Conservation (phyloP, 2,329 filamentous ascomycete genomes). For the Xylariaceae sp. region DNA sequence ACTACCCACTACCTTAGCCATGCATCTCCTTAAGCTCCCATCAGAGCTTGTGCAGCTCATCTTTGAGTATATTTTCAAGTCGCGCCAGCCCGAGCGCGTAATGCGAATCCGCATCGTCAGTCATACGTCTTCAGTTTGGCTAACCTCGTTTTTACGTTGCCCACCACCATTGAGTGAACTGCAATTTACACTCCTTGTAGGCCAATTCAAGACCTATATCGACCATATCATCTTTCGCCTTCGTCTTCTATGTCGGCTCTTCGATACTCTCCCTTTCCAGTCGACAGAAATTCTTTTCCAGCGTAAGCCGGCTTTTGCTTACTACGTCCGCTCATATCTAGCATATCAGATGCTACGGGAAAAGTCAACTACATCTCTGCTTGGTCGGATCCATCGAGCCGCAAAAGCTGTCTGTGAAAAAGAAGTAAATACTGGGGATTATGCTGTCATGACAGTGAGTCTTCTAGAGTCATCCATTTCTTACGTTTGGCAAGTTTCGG, state of each 20-base stretch:
- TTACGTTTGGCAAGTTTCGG: too few species aligned
- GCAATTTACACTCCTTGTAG: background rate
- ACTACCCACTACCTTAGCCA: too few species aligned
- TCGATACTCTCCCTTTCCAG: background rate
- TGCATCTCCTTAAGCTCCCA: constrained; percentile 18
- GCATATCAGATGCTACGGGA: background rate
- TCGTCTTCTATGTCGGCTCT: background rate
- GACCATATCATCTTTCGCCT: constrained; percentile 3
- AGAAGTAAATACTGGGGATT: background rate
- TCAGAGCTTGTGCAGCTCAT: constrained; percentile 18
- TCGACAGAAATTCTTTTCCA: background rate
- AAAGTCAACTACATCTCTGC: background rate
- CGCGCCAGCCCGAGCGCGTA: constrained; percentile 7
- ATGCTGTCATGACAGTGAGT: background rate
- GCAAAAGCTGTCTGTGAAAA: constrained; percentile 1
- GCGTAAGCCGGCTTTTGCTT: background rate
- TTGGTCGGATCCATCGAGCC: constrained; percentile 1
- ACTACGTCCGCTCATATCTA: background rate
- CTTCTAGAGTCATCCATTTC: too few species aligned
- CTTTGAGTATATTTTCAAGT: constrained; percentile 14
- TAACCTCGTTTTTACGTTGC: background rate
- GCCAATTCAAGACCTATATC: constrained; percentile 9
- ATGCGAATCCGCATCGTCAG: constrained; percentile 24
- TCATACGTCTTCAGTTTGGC: constrained; percentile 7
- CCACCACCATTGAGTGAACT: background rate